These are phyloP conservation scores for Cryphonectria parasitica DNA, from an alignment of 2,329 filamentous ascomycete species.

Conservation along the genomic window DNA sequence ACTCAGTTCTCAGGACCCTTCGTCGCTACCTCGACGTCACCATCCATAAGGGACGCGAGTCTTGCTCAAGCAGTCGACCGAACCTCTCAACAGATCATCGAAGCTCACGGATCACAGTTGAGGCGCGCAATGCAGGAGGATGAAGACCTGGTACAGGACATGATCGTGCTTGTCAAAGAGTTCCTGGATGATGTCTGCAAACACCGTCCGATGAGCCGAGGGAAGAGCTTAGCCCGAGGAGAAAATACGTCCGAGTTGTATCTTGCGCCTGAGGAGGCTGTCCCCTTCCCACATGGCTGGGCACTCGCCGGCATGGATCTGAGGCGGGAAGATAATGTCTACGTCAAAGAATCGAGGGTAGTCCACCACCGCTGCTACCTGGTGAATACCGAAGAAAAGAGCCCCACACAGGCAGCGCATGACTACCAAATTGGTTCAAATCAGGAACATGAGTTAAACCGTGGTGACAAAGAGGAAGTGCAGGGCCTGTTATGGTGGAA, in stretches of 20 bases:
- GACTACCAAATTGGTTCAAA: not conserved
- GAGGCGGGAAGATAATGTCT: conserved; percentile 1
- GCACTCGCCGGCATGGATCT: not conserved
- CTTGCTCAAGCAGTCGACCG: not conserved
- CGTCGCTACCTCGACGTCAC: not conserved
- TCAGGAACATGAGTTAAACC: not conserved
- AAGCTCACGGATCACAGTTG: not conserved
- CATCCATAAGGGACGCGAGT: not conserved
- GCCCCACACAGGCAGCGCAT: not conserved
- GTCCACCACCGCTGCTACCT: not conserved
- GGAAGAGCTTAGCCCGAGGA: not conserved
- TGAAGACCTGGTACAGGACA: not conserved
- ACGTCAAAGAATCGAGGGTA: not conserved
- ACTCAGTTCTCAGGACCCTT: not conserved
- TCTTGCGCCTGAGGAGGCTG: not conserved
- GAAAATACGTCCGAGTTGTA: not conserved
- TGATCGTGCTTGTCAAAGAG: not conserved
- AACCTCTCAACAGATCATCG: not conserved
- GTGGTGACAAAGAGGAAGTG: not conserved
- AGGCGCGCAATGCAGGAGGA: not conserved
- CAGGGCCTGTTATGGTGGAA: conserved; percentile 18
- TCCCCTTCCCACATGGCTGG: conserved; percentile 3
- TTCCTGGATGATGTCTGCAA: not conserved
- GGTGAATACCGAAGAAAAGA: not conserved
- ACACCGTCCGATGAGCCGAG: not conserved